Evolutionary conservation across 2,329 filamentous ascomycete species (phyloP), one percentile per base, ranked within the genome.

Genomic region (Aspergillus fructus): DNA sequence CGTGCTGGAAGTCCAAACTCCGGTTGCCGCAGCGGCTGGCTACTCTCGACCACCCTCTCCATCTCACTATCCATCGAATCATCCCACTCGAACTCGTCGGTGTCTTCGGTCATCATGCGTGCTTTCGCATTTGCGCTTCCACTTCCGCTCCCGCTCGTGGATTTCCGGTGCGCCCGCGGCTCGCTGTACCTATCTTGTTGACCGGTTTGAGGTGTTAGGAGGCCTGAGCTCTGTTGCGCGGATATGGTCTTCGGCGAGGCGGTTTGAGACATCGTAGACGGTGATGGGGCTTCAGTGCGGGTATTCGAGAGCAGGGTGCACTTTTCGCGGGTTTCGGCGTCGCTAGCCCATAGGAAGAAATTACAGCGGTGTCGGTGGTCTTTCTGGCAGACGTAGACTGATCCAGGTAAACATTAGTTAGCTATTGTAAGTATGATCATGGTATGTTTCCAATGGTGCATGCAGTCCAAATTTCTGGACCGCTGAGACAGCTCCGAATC

Each of bases 271-370:
- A 62, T 51, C 1, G 56, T 33, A 15, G 21, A 43, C 7, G 40
- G 27, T 27, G 27, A 43, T 11, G 9, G 11, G 3, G 75, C 70
- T 63, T 85, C 82, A 2, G 76, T 78, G 52, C 74, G 71, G 23
- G 79, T 78, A 61, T 82, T 83, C 59, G 72, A 77, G 59, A 82
- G 66, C 5, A 84, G 70, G 21, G 77, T 77, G 11, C 70, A 71
- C 58, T 79, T 78, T 67, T 84, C 81, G 19, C 85, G 75, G n/a
- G 73, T 61, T 61, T 81, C 77, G 13, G 85, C 85, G 54, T 86
- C 82, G 53, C 81, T 78, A 13, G 81, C 78, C 85, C 84, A 88
- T 0, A 87, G 75, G 56, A 87, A 88, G 74, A 87, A 87, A 5
- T 74, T 76, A 66, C 85, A 88, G 41, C 78, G 73, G 46, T 78